Evolutionary conservation across 1,139 yeast species (phyloP), one percentile per base, ranked within the genome.

Genomic region (Scheffersomyces cryptocercus): DNA sequence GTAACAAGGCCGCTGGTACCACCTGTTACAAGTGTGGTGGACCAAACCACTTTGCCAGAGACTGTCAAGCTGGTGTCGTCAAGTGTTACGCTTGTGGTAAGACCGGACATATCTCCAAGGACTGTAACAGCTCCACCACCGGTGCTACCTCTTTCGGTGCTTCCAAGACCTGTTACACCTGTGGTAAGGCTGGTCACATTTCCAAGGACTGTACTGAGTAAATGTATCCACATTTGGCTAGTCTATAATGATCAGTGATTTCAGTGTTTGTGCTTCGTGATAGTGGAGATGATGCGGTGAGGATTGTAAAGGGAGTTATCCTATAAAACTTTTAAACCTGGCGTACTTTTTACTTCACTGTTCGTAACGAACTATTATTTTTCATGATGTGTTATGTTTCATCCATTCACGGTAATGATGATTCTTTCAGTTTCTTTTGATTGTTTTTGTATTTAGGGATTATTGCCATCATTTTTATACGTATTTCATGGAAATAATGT

Each of bases 21-120:
- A 82, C 90, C 47, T 88, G 96, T 71, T 87, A 85, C 84, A 88
- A 85, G 71, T 88, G 96, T 68, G 95, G 95, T 60, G 96, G 95
- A 52, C 91, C 95, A 64, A 88, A 88, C 82, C 96, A 88, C 68
- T 85, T 83, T 70, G 96, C 96, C 51, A 85, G 89, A 71, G 95
- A 88, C 68, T 88, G 96, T 69, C 88, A 85, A 68, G 90, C 89
- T 50, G 77, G 79, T 54, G 62, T 58, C 46, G 81, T 84, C 65
- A 88, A 87, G 70, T 90, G 97, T 71, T 90, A 88, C 77, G 88
- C 95, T 47, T 90, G 97, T 70, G 96, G 97, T 56, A 84, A 85
- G 68, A 75, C 80, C 52, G 97, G 97, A 43, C 97, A 90, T 73
- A 79, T 89, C 58, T 84, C 95, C 52, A 88, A 82, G 68, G 96